A percentile compares a stretch with the other conserved stretches of the same genome.
phyloP scores from a whole-genome alignment of 305 asterid species.

The Fraxinus floribunda region DNA sequence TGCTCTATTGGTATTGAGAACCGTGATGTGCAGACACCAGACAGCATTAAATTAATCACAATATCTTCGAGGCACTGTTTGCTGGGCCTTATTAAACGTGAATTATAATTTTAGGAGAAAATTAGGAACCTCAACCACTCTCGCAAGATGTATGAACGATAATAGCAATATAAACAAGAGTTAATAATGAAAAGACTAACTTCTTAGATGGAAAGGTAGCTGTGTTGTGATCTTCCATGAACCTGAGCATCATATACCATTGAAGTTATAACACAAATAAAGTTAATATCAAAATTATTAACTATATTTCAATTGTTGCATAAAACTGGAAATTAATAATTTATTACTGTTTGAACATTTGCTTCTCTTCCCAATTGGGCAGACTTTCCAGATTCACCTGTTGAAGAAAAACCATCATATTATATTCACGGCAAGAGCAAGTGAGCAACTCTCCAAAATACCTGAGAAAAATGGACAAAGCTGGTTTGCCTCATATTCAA shows the following conservation, averaged over 20 bases:
- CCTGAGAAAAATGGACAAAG: slow-evolving; percentile 10
- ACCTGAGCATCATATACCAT: slow-evolving; percentile 49
- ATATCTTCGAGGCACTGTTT: neutral
- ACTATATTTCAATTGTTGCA: neutral
- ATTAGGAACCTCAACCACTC: neutral
- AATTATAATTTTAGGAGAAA: neutral
- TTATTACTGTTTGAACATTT: slow-evolving; percentile 80
- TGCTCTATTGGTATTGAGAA: neutral
- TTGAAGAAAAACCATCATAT: slow-evolving; percentile 23
- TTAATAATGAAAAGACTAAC: slow-evolving; percentile 48
- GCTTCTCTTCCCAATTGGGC: slow-evolving; percentile 95
- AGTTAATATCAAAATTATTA: neutral
- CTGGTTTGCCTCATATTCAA: neutral
- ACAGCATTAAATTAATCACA: neutral
- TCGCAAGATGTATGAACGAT: neutral
- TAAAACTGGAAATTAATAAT: neutral
- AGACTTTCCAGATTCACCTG: slow-evolving; percentile 94
- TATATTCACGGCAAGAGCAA: slow-evolving; percentile 12
- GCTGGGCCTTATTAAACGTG: neutral
- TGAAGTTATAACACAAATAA: neutral
- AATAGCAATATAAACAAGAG: neutral
- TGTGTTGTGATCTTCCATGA: slow-evolving; percentile 99
- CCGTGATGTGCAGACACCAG: neutral
- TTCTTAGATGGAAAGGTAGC: slow-evolving; percentile 95
- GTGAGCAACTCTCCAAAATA: neutral